Evolutionary conservation across 805 yeast species (phyloP).

Genomic region (Suhomyces sp.): DNA sequence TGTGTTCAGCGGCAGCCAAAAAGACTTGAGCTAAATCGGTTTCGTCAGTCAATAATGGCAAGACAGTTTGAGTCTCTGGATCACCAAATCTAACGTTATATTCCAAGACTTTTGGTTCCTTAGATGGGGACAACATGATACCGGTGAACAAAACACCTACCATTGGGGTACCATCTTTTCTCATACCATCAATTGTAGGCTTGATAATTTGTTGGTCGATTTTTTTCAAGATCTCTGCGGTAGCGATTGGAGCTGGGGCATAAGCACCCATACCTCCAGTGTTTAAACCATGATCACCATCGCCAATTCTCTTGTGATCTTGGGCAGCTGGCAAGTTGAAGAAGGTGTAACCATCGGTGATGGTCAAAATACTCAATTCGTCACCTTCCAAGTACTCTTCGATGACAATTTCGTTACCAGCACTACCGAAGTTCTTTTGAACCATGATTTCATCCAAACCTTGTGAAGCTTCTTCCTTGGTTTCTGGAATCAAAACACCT

Average conservation of each 20-base stretch:
- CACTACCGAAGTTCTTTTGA: constrained; percentile 81
- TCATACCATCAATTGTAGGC: constrained; percentile 95
- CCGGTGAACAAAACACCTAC: constrained; percentile 96
- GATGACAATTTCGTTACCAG: constrained; percentile 90
- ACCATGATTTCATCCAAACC: constrained; percentile 90
- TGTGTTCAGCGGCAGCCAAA: constrained; percentile 90
- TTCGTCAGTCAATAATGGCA: constrained; percentile 76
- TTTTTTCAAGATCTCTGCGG: constrained; percentile 64
- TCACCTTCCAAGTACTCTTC: constrained; percentile 97
- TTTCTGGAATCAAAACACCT: constrained; percentile 91
- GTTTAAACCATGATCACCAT: constrained; percentile 90
- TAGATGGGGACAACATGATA: constrained; percentile 74
- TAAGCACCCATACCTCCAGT: constrained; percentile 99
- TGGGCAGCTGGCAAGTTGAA: constrained; percentile 95
- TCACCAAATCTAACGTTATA: constrained; percentile 98
- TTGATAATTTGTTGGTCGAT: constrained; percentile 75
- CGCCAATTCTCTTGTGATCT: constrained; percentile 94
- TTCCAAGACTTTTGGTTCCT: constrained; percentile 92
- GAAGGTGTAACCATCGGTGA: constrained; percentile 90
- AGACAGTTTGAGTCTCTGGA: constrained; percentile 97
- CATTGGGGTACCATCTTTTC: constrained; percentile 92
- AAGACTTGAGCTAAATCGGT: constrained; percentile 93
- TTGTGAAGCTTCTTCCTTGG: constrained; percentile 76
- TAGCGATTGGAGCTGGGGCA: constrained; percentile 96
- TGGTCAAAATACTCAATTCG: constrained; percentile 88